These are phyloP conservation scores for Boletus sp. DNA, from an alignment of 768 basidiomycete genomes.

Conservation along the genomic window DNA sequence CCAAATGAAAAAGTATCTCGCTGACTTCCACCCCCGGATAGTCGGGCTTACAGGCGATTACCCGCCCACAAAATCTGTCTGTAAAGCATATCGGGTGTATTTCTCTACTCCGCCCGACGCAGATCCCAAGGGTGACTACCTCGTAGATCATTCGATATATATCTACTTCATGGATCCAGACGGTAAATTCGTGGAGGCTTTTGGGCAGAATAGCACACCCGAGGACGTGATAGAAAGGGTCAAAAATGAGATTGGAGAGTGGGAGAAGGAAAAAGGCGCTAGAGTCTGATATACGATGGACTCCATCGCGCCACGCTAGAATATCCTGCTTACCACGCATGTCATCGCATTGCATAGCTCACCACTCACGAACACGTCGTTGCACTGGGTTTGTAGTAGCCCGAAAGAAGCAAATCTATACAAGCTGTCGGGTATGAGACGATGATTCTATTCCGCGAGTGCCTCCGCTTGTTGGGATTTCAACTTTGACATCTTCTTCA, in stretches of 20 bases:
- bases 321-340: constrained; percentile 8
- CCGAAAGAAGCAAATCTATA: constrained; percentile 8
- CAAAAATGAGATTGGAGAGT: constrained; percentile 46
- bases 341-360: constrained; percentile 13
- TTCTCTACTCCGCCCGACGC: constrained; percentile 94
- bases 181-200: constrained; percentile 94
- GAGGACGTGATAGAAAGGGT: constrained; percentile 68
- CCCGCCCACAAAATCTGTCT: constrained; percentile 77
- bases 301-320: background rate
- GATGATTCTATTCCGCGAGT: constrained; percentile 30
- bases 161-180: constrained; percentile 98
- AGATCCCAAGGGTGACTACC: constrained; percentile 87
- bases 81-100: constrained; percentile 96
- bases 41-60: constrained; percentile 89
- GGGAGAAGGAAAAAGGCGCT: constrained; percentile 37
- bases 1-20: constrained; percentile 60
- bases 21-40: constrained; percentile 91
- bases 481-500: constrained; percentile 79
- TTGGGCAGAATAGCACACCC: constrained; percentile 77
- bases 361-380: constrained; percentile 12
- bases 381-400: background rate
- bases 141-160: constrained; percentile 96
- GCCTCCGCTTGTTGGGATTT: constrained; percentile 50
- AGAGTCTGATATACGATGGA: constrained; percentile 23
- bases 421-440: constrained; percentile 14